Evolutionary conservation across 2,329 filamentous ascomycete species (phyloP), one percentile per base, ranked within the genome.

Genomic region (Trichoderma polysporum): DNA sequence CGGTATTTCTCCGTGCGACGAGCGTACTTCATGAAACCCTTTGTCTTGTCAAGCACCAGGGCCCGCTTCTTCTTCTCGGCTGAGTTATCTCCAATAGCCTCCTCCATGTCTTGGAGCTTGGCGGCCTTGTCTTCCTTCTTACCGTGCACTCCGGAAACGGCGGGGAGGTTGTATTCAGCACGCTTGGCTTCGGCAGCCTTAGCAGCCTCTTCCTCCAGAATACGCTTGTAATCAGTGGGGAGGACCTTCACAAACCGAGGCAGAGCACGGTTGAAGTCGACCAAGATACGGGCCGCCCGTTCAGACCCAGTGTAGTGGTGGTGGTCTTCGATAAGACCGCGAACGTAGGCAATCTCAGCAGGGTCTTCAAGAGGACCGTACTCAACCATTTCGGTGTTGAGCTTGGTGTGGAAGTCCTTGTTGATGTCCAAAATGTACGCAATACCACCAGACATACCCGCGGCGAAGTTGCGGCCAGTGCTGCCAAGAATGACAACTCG

Each of bases 371-470:
- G 83, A 9, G 87, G 86, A 56, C 91, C 91, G 29, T 94, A 89
- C 81, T 97, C 94, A 72, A 98, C 94, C 94, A 98, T 97, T 83
- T 98, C 94, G 75, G 89, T 91, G 82, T 98, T 98, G 81, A 97
- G 90, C 86, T 97, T 97, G 73, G 90, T 88, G 78, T 91, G 84
- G 83, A 97, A 97, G 80, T 97, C 93, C 71, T 91, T 87, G 77
- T 94, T 87, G 76, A 95, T 90, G 76, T 98, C 94, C 33, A 98
- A 87, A 63, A 97, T 88, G 75, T 97, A 98, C 19, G 94, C 94
- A 74, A 98, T 97, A 84, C 94, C 94, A 76, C 94, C 94, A 75
- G 94, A 97, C 94, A 98, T 98, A 85, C 94, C 94, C 69, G 94
- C 94, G 73, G 94, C 94, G 76, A 98, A 98, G 85, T 98, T 98